Evolutionary conservation across 176 grass and related monocot species (phyloP), one percentile per base, ranked within the genome.

Genomic region (Aegilops bicornis): DNA sequence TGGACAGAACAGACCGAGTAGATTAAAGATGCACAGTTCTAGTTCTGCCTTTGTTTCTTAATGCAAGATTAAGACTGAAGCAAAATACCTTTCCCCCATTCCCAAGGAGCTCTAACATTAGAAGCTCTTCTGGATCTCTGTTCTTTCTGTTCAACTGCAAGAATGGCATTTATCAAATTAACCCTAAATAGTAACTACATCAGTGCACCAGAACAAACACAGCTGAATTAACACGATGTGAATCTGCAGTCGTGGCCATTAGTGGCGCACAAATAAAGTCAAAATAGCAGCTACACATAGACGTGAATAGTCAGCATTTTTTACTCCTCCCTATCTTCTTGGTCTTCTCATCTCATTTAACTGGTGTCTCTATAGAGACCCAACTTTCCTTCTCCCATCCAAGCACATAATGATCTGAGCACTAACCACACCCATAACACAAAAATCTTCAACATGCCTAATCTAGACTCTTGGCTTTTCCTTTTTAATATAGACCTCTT

Each of bases 81-180:
- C 33, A 91, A 78, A 69, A 69, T 78, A 98, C 96, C 96, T 93
- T 98, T 58, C 93, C 96, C 79, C 91, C 96, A 88, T 86, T 86
- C 74, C 91, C 93, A 62, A 96, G 90, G 79, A 98, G 88, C 75
- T 92, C 90, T 83, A 98, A 87, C 77, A 98, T 89, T 86, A 89
- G 71, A 77, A 81, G 79, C 85, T 98, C 96, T 63, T 94, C 84
- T 73, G 73, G 64, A 91, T 86, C 86, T 82, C 80, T 84, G 64
- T 61, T 89, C 64, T 86, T 88, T 77, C 88, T 89, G 84, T 95
- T 88, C 86, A 98, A 82, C 96, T 98, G 82, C 39, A 92, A 90
- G 31, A 84, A 81, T 87, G 58, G n/a, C 23, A 84, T 37, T 37
- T 37, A 37, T 37, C 36, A 37, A 37, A 37, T 37, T 37, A 37